phyloP scores from a whole-genome alignment of 192 early-diverging fungal genomes.

The Phlyctochytrium arcticum region DNA sequence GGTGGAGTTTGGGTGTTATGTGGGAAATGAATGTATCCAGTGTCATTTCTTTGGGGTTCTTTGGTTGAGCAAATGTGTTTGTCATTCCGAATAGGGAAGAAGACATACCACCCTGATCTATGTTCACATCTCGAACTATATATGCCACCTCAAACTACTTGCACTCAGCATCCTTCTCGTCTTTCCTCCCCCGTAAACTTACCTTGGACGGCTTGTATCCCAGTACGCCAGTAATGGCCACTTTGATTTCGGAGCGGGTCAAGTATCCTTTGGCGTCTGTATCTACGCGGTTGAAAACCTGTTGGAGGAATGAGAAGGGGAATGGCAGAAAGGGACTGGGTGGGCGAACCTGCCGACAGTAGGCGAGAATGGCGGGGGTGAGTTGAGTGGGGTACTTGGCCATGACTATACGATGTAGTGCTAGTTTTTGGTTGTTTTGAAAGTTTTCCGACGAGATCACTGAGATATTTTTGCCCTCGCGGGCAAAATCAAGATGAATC shows the following conservation, averaged over 20 bases:
- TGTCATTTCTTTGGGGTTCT: slow-evolving; percentile 20
- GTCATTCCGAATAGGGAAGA: background rate
- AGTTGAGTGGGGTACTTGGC: too few species aligned
- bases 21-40: slow-evolving; percentile 18
- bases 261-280: slow-evolving; percentile 24
- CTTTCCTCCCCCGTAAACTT: background rate
- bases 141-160: slow-evolving; percentile 6
- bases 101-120: slow-evolving; percentile 2
- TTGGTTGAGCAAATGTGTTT: background rate
- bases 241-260: slow-evolving; percentile 21
- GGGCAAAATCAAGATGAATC: too few species aligned
- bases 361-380: too few species aligned
- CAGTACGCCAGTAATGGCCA: slow-evolving; percentile 31
- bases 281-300: slow-evolving; percentile 29
- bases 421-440: too few species aligned
- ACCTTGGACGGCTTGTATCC: slow-evolving; percentile 40
- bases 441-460: too few species aligned
- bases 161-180: background rate
- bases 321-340: too few species aligned
- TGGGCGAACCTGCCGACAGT: too few species aligned
- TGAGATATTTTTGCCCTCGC: too few species aligned
- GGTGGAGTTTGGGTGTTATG: too few species aligned
- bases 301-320: too few species aligned
- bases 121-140: background rate
- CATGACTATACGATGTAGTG: too few species aligned